Conservation (phyloP, 164 flowering plant genomes). For the Malania oleifera region DNA sequence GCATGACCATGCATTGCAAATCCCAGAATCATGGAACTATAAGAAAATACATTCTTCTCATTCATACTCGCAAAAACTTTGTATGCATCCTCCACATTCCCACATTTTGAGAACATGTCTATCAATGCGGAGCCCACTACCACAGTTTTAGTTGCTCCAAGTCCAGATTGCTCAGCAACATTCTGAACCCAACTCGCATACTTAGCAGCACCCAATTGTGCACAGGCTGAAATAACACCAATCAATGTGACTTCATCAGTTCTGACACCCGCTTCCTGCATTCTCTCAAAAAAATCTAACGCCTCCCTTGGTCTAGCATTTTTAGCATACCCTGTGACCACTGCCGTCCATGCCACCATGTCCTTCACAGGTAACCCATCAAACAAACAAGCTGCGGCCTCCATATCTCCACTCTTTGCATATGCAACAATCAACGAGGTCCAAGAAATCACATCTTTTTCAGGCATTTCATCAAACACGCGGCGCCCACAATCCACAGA, state of each 20-base stretch:
- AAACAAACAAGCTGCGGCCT: slow-evolving; percentile 23
- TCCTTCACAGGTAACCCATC: slow-evolving; percentile 19
- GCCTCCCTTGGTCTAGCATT: slow-evolving; percentile 31
- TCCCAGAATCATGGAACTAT: slow-evolving; percentile 32
- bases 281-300: slow-evolving; percentile 21
- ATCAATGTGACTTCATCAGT: slow-evolving; percentile 30
- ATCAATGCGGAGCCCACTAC: slow-evolving; percentile 29
- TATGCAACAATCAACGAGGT: slow-evolving; percentile 29
- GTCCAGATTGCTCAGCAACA: slow-evolving; percentile 24
- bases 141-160: slow-evolving; percentile 15
- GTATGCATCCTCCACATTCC: slow-evolving; percentile 24
- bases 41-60: slow-evolving; percentile 27
- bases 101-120: slow-evolving; percentile 33
- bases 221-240: slow-evolving; percentile 33
- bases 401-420: slow-evolving; percentile 26
- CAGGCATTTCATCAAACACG: slow-evolving; percentile 33
- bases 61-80: slow-evolving; percentile 21
- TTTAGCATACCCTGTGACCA: slow-evolving; percentile 31
- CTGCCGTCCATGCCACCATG: slow-evolving; percentile 34
- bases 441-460: slow-evolving; percentile 26
- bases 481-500: slow-evolving; percentile 18
- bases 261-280: slow-evolving; percentile 20
- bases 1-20: slow-evolving; percentile 29
- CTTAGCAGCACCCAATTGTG: slow-evolving; percentile 29
- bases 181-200: slow-evolving; percentile 25